Conservation (phyloP, 2,329 filamentous ascomycete genomes). For the Aureobasidium sp. region DNA sequence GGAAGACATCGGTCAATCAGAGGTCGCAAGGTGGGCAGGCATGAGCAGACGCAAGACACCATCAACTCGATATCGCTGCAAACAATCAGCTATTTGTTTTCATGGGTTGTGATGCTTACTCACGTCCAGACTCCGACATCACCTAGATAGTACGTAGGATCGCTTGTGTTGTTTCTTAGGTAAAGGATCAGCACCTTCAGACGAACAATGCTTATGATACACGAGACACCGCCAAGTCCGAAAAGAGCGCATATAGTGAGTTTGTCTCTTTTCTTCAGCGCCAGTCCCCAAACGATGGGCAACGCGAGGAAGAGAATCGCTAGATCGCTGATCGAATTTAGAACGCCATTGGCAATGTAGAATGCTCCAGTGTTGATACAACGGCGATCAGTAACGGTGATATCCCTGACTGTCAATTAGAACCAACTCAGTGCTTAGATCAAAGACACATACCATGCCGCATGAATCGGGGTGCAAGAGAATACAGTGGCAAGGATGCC, state of each 20-base stretch:
- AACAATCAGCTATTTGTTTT: neutral
- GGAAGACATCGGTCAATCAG: neutral
- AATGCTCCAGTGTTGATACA: slow-evolving; percentile 2
- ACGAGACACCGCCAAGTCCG: neutral
- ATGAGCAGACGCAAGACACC: neutral
- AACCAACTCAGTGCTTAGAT: neutral
- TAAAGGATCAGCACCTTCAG: neutral
- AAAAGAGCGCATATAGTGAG: neutral
- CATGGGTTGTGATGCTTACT: neutral
- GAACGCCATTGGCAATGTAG: slow-evolving; percentile 4
- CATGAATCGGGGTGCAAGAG: neutral
- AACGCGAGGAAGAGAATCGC: neutral
- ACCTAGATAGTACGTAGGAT: neutral
- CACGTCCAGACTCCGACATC: neutral
- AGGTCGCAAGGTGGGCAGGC: neutral
- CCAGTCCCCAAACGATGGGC: neutral
- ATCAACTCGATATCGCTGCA: neutral
- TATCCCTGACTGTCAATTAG: neutral
- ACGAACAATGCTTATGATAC: neutral
- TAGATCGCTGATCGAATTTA: neutral
- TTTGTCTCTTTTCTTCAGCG: neutral
- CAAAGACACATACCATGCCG: neutral
- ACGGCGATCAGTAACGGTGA: neutral
- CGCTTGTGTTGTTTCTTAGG: neutral
- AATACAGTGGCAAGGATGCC: neutral